phyloP scores from a whole-genome alignment of 2,329 filamentous ascomycete genomes.

The Rhinocladiella similis region DNA sequence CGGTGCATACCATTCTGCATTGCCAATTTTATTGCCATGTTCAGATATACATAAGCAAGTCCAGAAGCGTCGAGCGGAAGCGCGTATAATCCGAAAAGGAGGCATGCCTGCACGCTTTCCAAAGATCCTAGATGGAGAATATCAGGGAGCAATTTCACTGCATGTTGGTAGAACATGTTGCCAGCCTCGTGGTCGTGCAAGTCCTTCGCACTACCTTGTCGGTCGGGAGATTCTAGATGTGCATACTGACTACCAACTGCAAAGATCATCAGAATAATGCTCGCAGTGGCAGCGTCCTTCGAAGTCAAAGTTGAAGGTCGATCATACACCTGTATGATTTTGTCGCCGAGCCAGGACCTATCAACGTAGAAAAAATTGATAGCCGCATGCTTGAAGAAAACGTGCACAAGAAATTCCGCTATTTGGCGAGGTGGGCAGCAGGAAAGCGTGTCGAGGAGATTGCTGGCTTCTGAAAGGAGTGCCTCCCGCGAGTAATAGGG shows the following conservation, averaged over 20 bases:
- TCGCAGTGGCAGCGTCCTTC: conserved; percentile 43
- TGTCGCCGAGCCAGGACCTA: conserved; percentile 42
- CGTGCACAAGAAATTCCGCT: conserved; percentile 43
- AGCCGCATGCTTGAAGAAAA: conserved; percentile 46
- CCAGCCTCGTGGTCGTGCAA: conserved; percentile 53
- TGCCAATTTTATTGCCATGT: conserved; percentile 56
- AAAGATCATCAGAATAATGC: conserved; percentile 44
- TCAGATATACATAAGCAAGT: conserved; percentile 58
- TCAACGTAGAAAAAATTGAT: conserved; percentile 48
- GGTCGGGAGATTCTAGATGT: conserved; percentile 42
- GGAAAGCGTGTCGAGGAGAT: conserved; percentile 39
- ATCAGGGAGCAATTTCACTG: conserved; percentile 56
- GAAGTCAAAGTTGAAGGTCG: conserved; percentile 37
- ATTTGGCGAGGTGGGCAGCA: conserved; percentile 46
- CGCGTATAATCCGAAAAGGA: conserved; percentile 57
- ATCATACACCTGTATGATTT: conserved; percentile 40
- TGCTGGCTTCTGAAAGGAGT: conserved; percentile 41
- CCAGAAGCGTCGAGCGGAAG: conserved; percentile 59
- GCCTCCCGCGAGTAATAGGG: conserved; percentile 46
- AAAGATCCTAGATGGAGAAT: conserved; percentile 58
- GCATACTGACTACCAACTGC: conserved; percentile 47
- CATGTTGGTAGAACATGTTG: conserved; percentile 58
- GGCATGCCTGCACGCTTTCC: conserved; percentile 59
- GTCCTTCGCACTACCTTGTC: conserved; percentile 30
- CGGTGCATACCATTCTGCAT: conserved; percentile 64